phyloP scores from a whole-genome alignment of 257 asterid genomes.

The Solanum paucissectum region DNA sequence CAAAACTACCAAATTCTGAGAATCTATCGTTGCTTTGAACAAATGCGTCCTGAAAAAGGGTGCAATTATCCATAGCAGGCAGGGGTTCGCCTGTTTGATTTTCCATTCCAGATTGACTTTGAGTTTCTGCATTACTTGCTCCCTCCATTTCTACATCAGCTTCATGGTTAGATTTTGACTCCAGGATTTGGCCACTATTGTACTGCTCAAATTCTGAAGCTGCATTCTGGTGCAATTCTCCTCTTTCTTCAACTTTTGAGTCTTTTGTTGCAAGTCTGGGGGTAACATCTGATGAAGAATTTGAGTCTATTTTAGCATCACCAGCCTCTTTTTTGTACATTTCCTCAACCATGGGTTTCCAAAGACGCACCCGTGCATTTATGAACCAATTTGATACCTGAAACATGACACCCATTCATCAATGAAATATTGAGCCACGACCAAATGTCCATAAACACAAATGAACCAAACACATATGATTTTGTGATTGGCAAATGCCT shows the following conservation, averaged over 20 bases:
- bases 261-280: slow-evolving; percentile 16
- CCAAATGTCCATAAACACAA: neutral
- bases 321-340: slow-evolving; percentile 85
- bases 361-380: slow-evolving; percentile 85
- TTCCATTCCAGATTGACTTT: slow-evolving; percentile 13
- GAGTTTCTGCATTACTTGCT: slow-evolving; percentile 18
- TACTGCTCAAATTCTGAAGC: slow-evolving; percentile 14
- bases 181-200: slow-evolving; percentile 15
- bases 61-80: slow-evolving; percentile 7
- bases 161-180: slow-evolving; percentile 27
- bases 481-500: neutral
- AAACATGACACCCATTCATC: neutral
- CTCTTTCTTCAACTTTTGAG: slow-evolving; percentile 28
- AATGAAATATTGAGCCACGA: slow-evolving; percentile 1
- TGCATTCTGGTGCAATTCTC: slow-evolving; percentile 27
- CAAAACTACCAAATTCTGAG: slow-evolving; percentile 53
- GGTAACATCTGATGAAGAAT: slow-evolving; percentile 44
- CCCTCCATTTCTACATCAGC: slow-evolving; percentile 35
- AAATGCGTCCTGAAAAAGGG: slow-evolving; percentile 7
- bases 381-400: slow-evolving; percentile 98
- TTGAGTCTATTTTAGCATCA: slow-evolving; percentile 50
- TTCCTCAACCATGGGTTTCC: slow-evolving; percentile 99
- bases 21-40: slow-evolving; percentile 17
- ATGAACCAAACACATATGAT: neutral
- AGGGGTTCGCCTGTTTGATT: slow-evolving; percentile 12